Evolutionary conservation across 2,329 filamentous ascomycete species (phyloP), one percentile per base, ranked within the genome.

Genomic region (Macroventuria anomochaeta): DNA sequence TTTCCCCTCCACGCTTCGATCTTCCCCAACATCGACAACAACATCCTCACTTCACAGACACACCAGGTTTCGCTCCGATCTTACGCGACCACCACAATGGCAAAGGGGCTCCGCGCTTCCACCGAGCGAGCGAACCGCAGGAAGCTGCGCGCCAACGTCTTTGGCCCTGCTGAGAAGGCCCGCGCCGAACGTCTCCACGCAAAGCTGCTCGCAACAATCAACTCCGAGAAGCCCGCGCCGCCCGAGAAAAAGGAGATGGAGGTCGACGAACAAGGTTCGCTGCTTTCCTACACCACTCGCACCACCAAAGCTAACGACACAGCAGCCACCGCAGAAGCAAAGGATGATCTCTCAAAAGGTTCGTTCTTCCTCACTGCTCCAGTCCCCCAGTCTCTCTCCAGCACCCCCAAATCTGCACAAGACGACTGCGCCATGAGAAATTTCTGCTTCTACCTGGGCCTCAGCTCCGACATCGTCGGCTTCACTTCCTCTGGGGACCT

Each of bases 71-170:
- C 59, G 50, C 54, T 46, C n/a, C n/a, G n/a, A n/a, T n/a, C n/a
- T n/a, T n/a, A n/a, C n/a, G n/a, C n/a, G n/a, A 39, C 53, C 37
- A 48, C 49, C 42, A 83, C 50, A 65, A 97, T 97, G 93, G 93
- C 93, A 20, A 97, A 96, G 75, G 89, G 90, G 72, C 81, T 89
- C 57, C 84, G 93, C 74, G 85, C 93, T 62, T 96, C 88, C 73
- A 81, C 84, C 62, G 86, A 82, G 68, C 97, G 97, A 80, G 82
- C 83, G 69, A 97, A 97, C 80, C 91, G 92, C 79, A 83, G 85
- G 64, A 88, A 85, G 67, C 83, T 96, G 61, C 93, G 93, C 75
- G 81, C 85, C 62, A 86, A 85, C 61, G 88, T 97, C 62, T 97
- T 96, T 76, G 90, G 88, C 1, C 93, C 93, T 13, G 86, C 87